phyloP scores from a whole-genome alignment of 768 basidiomycete genomes.

The Clathrus columnatus region DNA sequence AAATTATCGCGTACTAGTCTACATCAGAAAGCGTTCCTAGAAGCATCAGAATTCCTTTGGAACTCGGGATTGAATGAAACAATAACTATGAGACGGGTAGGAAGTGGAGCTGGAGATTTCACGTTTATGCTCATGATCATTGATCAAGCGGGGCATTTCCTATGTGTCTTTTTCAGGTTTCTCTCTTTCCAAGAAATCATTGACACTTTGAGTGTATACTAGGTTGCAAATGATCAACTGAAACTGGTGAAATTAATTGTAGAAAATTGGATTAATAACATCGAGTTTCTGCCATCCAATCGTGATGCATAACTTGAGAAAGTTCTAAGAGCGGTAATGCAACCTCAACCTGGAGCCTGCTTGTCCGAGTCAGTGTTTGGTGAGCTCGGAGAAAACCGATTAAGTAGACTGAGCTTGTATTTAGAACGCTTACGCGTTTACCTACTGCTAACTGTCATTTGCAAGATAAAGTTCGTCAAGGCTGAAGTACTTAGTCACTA shows the following conservation, averaged over 20 bases:
- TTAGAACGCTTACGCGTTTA: no score
- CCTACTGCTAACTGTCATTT: no score
- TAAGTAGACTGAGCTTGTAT: no score
- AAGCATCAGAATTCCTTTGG: conserved; percentile 23
- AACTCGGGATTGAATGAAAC: conserved; percentile 12
- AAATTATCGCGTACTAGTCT: conserved; percentile 20
- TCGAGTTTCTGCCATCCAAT: no score
- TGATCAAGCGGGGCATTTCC: conserved; percentile 26
- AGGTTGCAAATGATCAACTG: conserved; percentile 20
- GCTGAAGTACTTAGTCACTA: no score
- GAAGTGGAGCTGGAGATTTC: conserved; percentile 27
- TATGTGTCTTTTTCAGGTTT: conserved; percentile 12
- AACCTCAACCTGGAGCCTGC: no score
- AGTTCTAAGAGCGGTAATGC: no score
- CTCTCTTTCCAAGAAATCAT: background rate
- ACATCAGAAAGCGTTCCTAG: conserved; percentile 21
- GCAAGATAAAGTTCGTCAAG: no score
- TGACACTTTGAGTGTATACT: no score
- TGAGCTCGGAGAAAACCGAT: no score
- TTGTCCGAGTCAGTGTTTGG: no score
- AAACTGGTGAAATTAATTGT: conserved; percentile 18
- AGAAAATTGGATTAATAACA: conserved; percentile 19
- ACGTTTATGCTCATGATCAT: conserved; percentile 26
- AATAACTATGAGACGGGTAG: conserved; percentile 22
- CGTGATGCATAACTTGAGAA: no score